A percentile compares a stretch with the other conserved stretches of the same genome.
Conservation (phyloP, 1,139 yeast genomes). For the Suhomyces atakaporum region DNA sequence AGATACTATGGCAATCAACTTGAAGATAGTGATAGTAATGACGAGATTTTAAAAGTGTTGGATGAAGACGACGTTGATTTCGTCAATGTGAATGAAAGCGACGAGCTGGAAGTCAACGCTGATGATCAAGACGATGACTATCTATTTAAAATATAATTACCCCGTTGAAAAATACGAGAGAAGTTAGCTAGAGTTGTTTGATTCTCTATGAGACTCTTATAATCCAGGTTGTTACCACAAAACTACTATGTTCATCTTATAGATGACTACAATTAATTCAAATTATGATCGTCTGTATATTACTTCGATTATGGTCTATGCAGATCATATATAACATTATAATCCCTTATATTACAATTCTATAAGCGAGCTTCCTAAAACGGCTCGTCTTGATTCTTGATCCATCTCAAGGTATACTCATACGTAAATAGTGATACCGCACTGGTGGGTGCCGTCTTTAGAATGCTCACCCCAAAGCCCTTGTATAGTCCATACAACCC, state of each 20-base stretch:
- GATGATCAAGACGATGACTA: slow-evolving; percentile 29
- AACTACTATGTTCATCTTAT: too few relatives aligned
- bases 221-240: too few relatives aligned
- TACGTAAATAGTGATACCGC: slow-evolving; percentile 76
- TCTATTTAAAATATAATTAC: slow-evolving; percentile 34
- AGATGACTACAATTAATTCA: too few relatives aligned
- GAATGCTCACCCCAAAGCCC: slow-evolving; percentile 67
- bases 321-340: too few relatives aligned
- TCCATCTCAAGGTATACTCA: slow-evolving; percentile 40
- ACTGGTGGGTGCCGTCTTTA: slow-evolving; percentile 82
- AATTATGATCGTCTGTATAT: too few relatives aligned
- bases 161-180: too few relatives aligned
- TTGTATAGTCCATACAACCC: slow-evolving; percentile 71
- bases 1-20: slow-evolving; percentile 27
- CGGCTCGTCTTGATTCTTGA: too few relatives aligned
- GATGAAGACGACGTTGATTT: slow-evolving; percentile 31
- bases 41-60: slow-evolving; percentile 19
- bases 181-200: too few relatives aligned
- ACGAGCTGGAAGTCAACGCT: slow-evolving; percentile 17
- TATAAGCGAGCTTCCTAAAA: too few relatives aligned
- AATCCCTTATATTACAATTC: too few relatives aligned
- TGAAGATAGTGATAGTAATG: slow-evolving; percentile 23
- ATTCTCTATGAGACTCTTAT: too few relatives aligned
- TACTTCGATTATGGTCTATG: too few relatives aligned
- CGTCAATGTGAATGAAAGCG: slow-evolving; percentile 27